Evolutionary conservation across 2,329 filamentous ascomycete species (phyloP), one percentile per base, ranked within the genome.

Genomic region (Calonectria hawksworthii): DNA sequence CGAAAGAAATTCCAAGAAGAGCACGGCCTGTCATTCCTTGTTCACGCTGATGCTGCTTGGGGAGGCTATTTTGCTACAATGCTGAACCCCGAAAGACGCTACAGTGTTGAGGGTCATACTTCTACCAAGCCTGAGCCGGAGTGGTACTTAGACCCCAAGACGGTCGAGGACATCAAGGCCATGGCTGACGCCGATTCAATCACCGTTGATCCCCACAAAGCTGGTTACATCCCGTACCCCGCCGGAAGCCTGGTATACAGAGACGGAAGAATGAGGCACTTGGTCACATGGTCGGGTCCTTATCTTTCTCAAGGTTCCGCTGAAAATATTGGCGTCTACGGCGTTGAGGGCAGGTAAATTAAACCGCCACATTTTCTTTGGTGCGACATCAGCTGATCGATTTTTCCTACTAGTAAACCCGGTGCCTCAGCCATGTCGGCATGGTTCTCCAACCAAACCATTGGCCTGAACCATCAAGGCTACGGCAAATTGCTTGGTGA

Each of bases 1-100:
- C 85, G 88, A 4, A 80, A 84, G n/a, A 77, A 83, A 26, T 86
- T 86, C 64, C 86, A 88, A 75, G 79, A 80, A 61, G 79, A 80
- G 4, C 72, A 83, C 23, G 88, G 88, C 0, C 77, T 89, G 0
- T 88, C 87, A 0, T 89, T 89, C 66, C 71, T 87, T 0, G 81
- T 89, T 10, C 88, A 89, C 67, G 86, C 83, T 1, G 88, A 89
- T 74, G 88, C 87, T 0, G 87, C 88, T 0, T 89, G 88, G 88
- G 87, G 88, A 23, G 88, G 88, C 0, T 89, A 89, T 69, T 89
- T 89, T 70, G 83, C 83, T 32, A 85, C 85, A 0, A 88, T 88
- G 86, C 36, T 89, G 23, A 85, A 84, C 0, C 82, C 56, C 6
- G 80, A 4, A 77, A 83, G 4, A 82, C 80, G 28, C 79, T 34